Conservation (phyloP, 441 rosid genomes). For the Viola pubescens region DNA sequence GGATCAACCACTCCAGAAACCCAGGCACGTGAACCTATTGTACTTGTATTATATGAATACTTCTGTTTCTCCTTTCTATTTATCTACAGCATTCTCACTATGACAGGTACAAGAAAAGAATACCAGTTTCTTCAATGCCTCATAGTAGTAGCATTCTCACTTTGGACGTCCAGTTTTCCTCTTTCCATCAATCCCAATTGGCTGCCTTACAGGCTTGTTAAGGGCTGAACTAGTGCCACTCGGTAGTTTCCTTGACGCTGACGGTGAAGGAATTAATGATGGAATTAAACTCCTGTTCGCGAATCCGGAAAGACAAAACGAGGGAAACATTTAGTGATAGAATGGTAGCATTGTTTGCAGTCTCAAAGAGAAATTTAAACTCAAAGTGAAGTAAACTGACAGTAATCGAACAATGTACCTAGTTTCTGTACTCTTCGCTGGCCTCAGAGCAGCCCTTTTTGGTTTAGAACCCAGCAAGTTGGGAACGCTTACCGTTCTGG, state of each 20-base stretch:
- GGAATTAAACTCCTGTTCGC: constrained; percentile 61
- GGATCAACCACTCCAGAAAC: constrained; percentile 23
- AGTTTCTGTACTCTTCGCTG: constrained; percentile 40
- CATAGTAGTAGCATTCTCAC: constrained; percentile 22
- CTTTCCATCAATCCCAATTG: constrained; percentile 35
- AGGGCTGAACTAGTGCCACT: constrained; percentile 28
- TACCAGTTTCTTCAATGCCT: constrained; percentile 14
- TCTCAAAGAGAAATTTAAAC: neutral
- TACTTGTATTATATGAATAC: constrained; percentile 14
- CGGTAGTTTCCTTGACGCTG: constrained; percentile 44
- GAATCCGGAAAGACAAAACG: constrained; percentile 1
- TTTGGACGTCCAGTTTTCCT: constrained; percentile 44
- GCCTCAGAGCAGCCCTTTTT: constrained; percentile 42
- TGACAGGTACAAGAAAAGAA: constrained; percentile 19
- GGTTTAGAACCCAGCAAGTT: constrained; percentile 29
- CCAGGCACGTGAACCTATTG: constrained; percentile 22
- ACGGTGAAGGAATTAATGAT: constrained; percentile 56
- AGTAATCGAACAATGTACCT: constrained; percentile 33
- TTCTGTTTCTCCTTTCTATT: constrained; percentile 10
- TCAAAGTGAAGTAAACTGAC: neutral
- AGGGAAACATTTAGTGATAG: neutral
- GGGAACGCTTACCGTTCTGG: constrained; percentile 33
- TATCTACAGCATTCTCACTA: constrained; percentile 13
- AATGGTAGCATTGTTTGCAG: neutral
- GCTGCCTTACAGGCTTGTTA: constrained; percentile 30